Conservation (phyloP, 352 stramenopile species). For the Globisporangium heterothallicum region DNA sequence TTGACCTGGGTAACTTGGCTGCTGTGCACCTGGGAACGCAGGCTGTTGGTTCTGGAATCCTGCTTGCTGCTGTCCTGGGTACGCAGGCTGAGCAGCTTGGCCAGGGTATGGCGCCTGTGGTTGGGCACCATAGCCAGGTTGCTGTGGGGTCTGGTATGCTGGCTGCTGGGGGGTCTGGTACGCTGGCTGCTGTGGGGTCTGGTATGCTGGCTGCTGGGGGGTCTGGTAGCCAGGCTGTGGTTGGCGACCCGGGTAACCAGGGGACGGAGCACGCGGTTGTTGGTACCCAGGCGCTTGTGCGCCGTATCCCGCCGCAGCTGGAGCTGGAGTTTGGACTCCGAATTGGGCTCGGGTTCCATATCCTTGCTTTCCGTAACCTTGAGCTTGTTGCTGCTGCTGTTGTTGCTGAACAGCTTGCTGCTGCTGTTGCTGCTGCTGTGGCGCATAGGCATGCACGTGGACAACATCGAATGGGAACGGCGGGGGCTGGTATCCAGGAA, state of each 20-base stretch:
- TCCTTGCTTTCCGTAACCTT: constrained; percentile 20
- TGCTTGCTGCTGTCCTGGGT: constrained; percentile 21
- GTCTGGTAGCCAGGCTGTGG: constrained; percentile 13
- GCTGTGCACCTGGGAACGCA: constrained; percentile 26
- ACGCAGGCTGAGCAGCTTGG: constrained; percentile 1
- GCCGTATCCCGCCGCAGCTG: constrained; percentile 29
- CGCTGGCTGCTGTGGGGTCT: constrained; percentile 2
- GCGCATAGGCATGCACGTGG: constrained; percentile 46
- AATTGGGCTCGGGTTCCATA: constrained; percentile 43
- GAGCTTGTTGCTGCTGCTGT: constrained; percentile 19
- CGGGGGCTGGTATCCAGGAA: constrained; percentile 72
- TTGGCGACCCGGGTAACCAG: constrained; percentile 33
- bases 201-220: constrained; percentile 13
- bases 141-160: constrained; percentile 13
- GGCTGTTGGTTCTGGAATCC: constrained; percentile 35
- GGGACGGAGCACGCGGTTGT: constrained; percentile 28
- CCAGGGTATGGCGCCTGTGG: constrained; percentile 22
- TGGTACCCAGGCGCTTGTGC: constrained; percentile 29
- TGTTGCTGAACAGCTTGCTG: constrained; percentile 26
- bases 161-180: constrained; percentile 15
- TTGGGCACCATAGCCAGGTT: constrained; percentile 18
- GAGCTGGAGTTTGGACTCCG: constrained; percentile 27
- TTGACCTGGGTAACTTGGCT: constrained; percentile 14
- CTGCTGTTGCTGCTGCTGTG: constrained; percentile 56
- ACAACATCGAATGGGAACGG: constrained; percentile 83